A percentile compares a stretch with the other conserved stretches of the same genome.
phyloP scores from a whole-genome alignment of 148 eudicot species.

The Rhododendron kiyosumense region DNA sequence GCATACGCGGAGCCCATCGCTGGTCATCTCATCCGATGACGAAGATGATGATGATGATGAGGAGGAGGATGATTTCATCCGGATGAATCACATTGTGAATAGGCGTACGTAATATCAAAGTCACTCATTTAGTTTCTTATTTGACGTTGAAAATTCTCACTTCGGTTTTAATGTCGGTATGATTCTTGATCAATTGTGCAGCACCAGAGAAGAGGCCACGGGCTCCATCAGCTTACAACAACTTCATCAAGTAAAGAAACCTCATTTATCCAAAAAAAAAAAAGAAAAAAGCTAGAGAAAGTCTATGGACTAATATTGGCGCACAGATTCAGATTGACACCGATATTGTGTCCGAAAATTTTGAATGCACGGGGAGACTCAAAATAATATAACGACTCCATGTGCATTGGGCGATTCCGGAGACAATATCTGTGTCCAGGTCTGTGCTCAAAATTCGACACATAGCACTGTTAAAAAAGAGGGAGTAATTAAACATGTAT shows the following conservation, averaged over 20 bases:
- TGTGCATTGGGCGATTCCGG: background rate
- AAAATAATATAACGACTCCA: background rate
- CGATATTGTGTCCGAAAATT: background rate
- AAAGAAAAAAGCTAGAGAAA: too few species aligned
- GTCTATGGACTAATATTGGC: background rate
- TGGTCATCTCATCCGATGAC: slow-evolving; percentile 35
- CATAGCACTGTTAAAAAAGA: background rate
- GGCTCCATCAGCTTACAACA: slow-evolving; percentile 83
- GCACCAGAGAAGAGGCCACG: slow-evolving; percentile 89
- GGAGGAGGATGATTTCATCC: slow-evolving; percentile 25
- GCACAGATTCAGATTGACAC: background rate
- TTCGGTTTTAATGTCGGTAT: background rate
- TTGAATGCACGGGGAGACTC: background rate
- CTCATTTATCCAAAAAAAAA: background rate
- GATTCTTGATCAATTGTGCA: slow-evolving; percentile 20
- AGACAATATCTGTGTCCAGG: too few species aligned
- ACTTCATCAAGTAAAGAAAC: slow-evolving; percentile 68
- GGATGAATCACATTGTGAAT: slow-evolving; percentile 42
- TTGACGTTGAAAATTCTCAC: background rate
- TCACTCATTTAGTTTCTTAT: background rate
- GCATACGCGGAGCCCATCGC: slow-evolving; percentile 35
- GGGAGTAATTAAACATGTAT: background rate
- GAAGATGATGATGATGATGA: slow-evolving; percentile 59
- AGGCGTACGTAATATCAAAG: slow-evolving; percentile 42
- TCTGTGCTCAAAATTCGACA: too few species aligned